phyloP scores from a whole-genome alignment of 352 stramenopile genomes.

The Phytophthora sp. region DNA sequence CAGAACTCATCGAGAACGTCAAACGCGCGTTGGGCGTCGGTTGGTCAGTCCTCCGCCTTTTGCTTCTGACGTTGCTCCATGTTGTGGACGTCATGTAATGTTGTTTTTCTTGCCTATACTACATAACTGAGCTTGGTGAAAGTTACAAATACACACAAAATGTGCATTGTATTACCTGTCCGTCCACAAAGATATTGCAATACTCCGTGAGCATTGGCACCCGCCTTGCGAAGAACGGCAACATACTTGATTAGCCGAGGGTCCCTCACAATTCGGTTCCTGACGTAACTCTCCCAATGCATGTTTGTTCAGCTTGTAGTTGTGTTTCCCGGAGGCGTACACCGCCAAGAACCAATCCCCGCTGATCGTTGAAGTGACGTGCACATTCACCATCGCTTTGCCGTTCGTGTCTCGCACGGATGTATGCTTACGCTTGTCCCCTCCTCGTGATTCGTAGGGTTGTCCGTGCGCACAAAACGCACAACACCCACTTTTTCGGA shows the following conservation, averaged over 20 bases:
- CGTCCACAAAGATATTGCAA: too few relatives aligned
- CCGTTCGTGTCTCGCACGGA: too few relatives aligned
- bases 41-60: background rate
- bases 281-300: background rate
- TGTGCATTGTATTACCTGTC: background rate
- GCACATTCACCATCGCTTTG: too few relatives aligned
- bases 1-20: slow-evolving; percentile 15
- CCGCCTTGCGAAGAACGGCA: too few relatives aligned
- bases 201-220: too few relatives aligned
- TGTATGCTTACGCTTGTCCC: too few relatives aligned
- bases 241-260: too few relatives aligned
- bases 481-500: background rate
- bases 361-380: background rate
- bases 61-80: slow-evolving; percentile 5
- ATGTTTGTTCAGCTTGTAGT: slow-evolving; percentile 7
- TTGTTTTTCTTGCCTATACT: slow-evolving; percentile 2
- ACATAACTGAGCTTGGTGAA: background rate
- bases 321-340: background rate
- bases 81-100: slow-evolving; percentile 21
- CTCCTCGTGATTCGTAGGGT: background rate
- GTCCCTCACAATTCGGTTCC: too few relatives aligned
- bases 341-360: background rate
- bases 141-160: slow-evolving; percentile 6
- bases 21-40: slow-evolving; percentile 2
- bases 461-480: slow-evolving; percentile 3